These are phyloP conservation scores for Hymenotorrendiella dingleyae DNA, from an alignment of 2,329 filamentous ascomycete genomes.

Conservation along the genomic window DNA sequence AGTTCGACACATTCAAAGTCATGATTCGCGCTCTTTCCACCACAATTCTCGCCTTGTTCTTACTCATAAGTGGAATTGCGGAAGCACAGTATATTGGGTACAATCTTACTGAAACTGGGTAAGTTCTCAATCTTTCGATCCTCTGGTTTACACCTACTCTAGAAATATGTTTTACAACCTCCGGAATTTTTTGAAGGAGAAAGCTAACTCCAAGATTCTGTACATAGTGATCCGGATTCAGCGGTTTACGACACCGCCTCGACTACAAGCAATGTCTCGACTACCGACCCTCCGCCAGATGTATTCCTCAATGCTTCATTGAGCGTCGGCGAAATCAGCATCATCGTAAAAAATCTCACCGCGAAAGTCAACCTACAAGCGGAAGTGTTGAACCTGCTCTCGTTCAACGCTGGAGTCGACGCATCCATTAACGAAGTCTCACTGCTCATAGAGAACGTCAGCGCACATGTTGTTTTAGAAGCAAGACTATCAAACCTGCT, in stretches of 20 bases:
- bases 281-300: slow-evolving; percentile 44
- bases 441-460: slow-evolving; percentile 52
- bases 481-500: slow-evolving; percentile 55
- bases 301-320: slow-evolving; percentile 56
- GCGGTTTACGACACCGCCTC: slow-evolving; percentile 48
- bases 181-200: too few relatives aligned
- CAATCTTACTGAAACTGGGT: slow-evolving; percentile 43
- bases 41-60: slow-evolving; percentile 1
- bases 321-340: slow-evolving; percentile 50
- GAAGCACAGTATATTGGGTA: slow-evolving; percentile 46
- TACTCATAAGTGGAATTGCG: slow-evolving; percentile 8
- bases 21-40: not conserved
- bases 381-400: slow-evolving; percentile 50
- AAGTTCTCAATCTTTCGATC: too few relatives aligned
- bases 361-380: slow-evolving; percentile 56
- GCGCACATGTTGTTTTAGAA: slow-evolving; percentile 52
- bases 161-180: too few relatives aligned
- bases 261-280: slow-evolving; percentile 39
- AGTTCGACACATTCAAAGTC: not conserved
- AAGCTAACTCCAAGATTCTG: too few relatives aligned
- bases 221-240: slow-evolving; percentile 45
- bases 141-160: too few relatives aligned
- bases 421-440: slow-evolving; percentile 50
- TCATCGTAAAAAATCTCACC: slow-evolving; percentile 53
- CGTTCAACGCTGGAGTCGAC: slow-evolving; percentile 57